Evolutionary conservation across 495 filamentous ascomycete genomes (phyloP).

Genomic region (Lasiosphaeriaceae sp.): DNA sequence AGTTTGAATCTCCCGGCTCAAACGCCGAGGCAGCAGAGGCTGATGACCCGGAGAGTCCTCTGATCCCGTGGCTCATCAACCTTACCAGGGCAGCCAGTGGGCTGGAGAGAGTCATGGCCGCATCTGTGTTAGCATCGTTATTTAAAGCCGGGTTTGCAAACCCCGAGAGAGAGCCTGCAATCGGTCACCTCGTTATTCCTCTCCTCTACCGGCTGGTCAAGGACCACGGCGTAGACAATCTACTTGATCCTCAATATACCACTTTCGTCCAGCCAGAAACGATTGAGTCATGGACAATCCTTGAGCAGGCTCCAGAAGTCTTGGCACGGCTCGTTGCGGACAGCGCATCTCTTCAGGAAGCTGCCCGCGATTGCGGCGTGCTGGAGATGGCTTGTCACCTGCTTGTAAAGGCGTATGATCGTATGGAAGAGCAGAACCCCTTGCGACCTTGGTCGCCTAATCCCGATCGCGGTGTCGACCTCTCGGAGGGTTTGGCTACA

Average conservation of each 20-base stretch:
- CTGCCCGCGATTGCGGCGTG: constrained; percentile 73
- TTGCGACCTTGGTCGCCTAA: constrained; percentile 41
- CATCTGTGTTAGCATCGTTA: constrained; percentile 70
- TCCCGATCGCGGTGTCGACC: constrained; percentile 17
- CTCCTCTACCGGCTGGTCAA: constrained; percentile 67
- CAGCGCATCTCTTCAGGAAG: constrained; percentile 70
- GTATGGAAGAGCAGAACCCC: constrained; percentile 36
- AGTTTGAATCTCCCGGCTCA: constrained; percentile 21
- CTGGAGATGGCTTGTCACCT: constrained; percentile 71
- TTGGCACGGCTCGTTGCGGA: constrained; percentile 76
- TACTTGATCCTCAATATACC: constrained; percentile 18
- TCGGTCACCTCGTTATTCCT: constrained; percentile 68
- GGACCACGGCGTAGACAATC: constrained; percentile 46
- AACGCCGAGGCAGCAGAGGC: constrained; percentile 29
- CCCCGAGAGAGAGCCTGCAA: constrained; percentile 54
- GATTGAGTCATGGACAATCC: constrained; percentile 43
- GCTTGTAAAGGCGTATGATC: constrained; percentile 63
- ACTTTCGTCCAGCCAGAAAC: constrained; percentile 33
- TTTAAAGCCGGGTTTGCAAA: constrained; percentile 65
- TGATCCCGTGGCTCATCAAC: constrained; percentile 80
- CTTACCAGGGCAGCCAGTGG: constrained; percentile 60
- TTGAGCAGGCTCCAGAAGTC: constrained; percentile 69
- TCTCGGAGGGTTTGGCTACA: constrained; percentile 19
- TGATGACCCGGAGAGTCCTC: constrained; percentile 70
- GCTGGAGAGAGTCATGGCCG: constrained; percentile 70